phyloP scores from a whole-genome alignment of 306 rosid genomes.

The Castanopsis chinensis region DNA sequence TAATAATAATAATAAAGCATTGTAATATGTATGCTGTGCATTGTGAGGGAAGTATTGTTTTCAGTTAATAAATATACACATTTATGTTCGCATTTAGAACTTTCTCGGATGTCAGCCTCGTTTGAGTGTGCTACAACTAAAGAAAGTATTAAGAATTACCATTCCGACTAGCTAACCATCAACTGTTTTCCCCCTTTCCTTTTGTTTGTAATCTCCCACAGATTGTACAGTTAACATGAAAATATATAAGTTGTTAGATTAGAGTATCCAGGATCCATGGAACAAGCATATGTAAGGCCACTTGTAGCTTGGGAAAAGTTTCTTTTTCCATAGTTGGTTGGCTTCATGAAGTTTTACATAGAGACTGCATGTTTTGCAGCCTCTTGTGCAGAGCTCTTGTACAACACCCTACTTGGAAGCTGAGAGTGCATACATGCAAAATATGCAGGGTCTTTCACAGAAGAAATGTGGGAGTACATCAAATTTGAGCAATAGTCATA shows the following conservation, averaged over 20 bases:
- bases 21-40: neutral
- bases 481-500: slow-evolving; percentile 32
- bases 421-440: slow-evolving; percentile 48
- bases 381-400: slow-evolving; percentile 86
- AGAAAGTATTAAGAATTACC: too few relatives aligned
- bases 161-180: too few relatives aligned
- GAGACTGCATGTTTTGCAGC: slow-evolving; percentile 40
- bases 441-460: slow-evolving; percentile 48
- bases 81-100: too few relatives aligned
- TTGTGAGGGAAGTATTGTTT: neutral
- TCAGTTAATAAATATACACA: too few relatives aligned
- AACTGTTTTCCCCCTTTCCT: too few relatives aligned
- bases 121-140: too few relatives aligned
- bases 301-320: slow-evolving; percentile 21
- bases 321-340: slow-evolving; percentile 26
- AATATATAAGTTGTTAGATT: too few relatives aligned
- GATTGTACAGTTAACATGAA: too few relatives aligned
- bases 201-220: too few relatives aligned
- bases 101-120: too few relatives aligned
- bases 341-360: slow-evolving; percentile 28
- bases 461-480: slow-evolving; percentile 37
- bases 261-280: neutral
- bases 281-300: neutral
- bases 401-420: slow-evolving; percentile 79
- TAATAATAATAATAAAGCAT: neutral